Conservation (phyloP, 2,329 filamentous ascomycete species). For the Colletotrichum kahawae region DNA sequence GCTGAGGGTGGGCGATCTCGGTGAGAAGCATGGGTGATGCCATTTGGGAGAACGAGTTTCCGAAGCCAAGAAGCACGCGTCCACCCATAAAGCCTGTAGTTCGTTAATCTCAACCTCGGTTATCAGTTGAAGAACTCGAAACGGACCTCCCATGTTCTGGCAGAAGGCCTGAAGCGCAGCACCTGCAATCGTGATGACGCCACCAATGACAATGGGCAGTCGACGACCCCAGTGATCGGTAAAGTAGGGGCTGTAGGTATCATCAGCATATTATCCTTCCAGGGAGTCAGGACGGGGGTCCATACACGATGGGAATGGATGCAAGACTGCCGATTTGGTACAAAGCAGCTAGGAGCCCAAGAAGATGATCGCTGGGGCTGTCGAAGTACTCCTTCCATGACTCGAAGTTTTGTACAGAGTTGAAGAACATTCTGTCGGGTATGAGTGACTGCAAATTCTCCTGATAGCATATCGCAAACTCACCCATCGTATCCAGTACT, state of each 20-base stretch:
- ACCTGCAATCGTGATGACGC: constrained; percentile 59
- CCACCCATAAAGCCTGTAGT: constrained; percentile 49
- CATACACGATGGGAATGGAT: constrained; percentile 60
- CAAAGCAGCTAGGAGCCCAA: constrained; percentile 61
- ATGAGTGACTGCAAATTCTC: background rate
- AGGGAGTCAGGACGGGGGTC: background rate
- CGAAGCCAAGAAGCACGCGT: constrained; percentile 63
- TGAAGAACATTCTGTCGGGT: constrained; percentile 45
- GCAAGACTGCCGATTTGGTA: constrained; percentile 65
- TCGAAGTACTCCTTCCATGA: constrained; percentile 53
- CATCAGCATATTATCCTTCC: background rate
- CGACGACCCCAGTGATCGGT: constrained; percentile 61
- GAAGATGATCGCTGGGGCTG: constrained; percentile 44
- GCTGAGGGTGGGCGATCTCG: constrained; percentile 58
- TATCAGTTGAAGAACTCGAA: background rate
- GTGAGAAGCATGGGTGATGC: constrained; percentile 57
- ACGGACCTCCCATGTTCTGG: constrained; percentile 38
- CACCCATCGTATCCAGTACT: constrained; percentile 63
- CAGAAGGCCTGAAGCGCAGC: constrained; percentile 62
- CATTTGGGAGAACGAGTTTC: constrained; percentile 57
- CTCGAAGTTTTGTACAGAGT: constrained; percentile 47
- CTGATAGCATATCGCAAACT: constrained; percentile 10
- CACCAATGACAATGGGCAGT: constrained; percentile 58
- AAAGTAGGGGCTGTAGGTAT: constrained; percentile 45
- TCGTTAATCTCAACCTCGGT: background rate